Evolutionary conservation across 2,329 filamentous ascomycete genomes (phyloP).

Genomic region (Corynespora cassiicola): DNA sequence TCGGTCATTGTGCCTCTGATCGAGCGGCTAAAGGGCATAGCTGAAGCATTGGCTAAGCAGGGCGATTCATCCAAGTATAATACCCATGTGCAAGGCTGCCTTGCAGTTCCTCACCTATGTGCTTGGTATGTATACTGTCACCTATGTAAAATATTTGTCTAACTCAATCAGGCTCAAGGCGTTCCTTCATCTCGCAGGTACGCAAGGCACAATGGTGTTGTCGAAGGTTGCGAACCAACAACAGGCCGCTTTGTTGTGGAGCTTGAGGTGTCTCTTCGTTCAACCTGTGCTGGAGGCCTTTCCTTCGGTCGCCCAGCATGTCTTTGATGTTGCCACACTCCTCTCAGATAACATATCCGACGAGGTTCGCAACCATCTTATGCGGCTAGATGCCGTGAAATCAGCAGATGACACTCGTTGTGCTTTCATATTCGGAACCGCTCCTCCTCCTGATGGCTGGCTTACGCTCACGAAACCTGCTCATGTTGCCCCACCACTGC

Average conservation of each 20-base stretch:
- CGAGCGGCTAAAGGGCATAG: conserved; percentile 39
- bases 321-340: conserved; percentile 52
- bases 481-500: no score
- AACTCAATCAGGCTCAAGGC: conserved; percentile 35
- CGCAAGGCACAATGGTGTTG: conserved; percentile 38
- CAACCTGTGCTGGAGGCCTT: conserved; percentile 45
- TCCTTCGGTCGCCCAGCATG: conserved; percentile 44
- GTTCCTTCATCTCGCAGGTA: conserved; percentile 49
- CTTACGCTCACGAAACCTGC: conserved; percentile 47
- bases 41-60: conserved; percentile 30
- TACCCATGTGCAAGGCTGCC: background rate
- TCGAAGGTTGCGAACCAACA: conserved; percentile 35
- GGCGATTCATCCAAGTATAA: no score
- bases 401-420: conserved; percentile 41
- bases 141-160: conserved; percentile 8
- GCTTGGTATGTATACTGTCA: conserved; percentile 26
- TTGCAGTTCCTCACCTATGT: conserved; percentile 19
- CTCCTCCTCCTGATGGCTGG: conserved; percentile 47
- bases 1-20: conserved; percentile 29
- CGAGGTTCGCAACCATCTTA: conserved; percentile 43
- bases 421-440: conserved; percentile 48
- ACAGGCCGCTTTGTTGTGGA: conserved; percentile 37
- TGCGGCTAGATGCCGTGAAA: conserved; percentile 32
- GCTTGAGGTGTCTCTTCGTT: conserved; percentile 46
- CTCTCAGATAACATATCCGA: conserved; percentile 51